phyloP scores from a whole-genome alignment of 345 rosid genomes.

The Eucalyptus regnans region DNA sequence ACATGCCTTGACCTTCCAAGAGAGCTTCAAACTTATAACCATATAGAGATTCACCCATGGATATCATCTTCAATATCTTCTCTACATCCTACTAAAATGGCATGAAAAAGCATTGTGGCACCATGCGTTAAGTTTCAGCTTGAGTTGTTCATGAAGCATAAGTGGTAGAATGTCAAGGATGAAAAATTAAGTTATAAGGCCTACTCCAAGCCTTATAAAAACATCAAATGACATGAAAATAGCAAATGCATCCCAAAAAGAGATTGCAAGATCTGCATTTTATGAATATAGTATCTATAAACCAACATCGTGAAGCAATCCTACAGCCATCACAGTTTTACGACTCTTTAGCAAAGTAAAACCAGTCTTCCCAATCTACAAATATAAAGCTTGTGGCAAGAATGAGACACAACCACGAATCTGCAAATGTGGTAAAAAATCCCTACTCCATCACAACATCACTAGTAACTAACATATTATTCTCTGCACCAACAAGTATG shows the following conservation, averaged over 20 bases:
- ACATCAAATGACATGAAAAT: neutral
- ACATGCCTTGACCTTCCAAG: neutral
- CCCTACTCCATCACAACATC: neutral
- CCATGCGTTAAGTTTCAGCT: neutral
- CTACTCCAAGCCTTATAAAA: neutral
- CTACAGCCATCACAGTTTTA: neutral
- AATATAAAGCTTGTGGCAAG: neutral
- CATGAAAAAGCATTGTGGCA: neutral
- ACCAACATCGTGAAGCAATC: neutral
- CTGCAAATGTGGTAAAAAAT: neutral
- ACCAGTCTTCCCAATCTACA: neutral
- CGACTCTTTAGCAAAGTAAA: neutral
- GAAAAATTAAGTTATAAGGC: neutral
- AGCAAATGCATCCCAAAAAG: neutral
- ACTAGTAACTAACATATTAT: neutral
- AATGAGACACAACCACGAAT: neutral
- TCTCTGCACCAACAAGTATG: neutral
- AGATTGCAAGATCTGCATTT: neutral
- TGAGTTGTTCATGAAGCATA: neutral
- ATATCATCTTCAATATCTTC: neutral
- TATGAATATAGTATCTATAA: neutral
- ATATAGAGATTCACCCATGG: neutral
- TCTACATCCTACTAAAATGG: neutral
- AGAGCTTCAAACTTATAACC: neutral
- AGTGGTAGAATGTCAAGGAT: neutral